Percentiles rank a stretch among this genome's conserved stretches.
phyloP scores from a whole-genome alignment of 805 yeast genomes.

The Blastobotrys muscicola region DNA sequence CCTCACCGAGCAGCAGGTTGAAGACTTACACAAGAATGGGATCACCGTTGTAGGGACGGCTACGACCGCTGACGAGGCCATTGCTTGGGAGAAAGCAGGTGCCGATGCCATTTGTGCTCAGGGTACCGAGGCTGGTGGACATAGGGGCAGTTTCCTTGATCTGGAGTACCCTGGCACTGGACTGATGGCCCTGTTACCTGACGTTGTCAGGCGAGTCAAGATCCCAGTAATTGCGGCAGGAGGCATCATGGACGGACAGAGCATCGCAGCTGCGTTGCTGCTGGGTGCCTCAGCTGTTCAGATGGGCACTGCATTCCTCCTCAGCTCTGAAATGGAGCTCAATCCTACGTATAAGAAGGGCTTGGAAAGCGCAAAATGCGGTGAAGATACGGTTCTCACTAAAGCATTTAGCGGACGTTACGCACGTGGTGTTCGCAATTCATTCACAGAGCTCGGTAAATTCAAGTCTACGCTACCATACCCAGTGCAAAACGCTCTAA shows the following conservation, averaged over 20 bases:
- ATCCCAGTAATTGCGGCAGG: slow-evolving; percentile 41
- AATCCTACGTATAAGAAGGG: no score
- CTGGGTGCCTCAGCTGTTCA: slow-evolving; percentile 46
- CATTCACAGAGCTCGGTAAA: no score
- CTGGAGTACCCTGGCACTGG: slow-evolving; percentile 25
- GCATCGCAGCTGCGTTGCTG: slow-evolving; percentile 26
- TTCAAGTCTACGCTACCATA: no score
- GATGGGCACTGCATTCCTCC: slow-evolving; percentile 44
- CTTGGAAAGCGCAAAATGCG: no score
- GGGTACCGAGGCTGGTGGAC: slow-evolving; percentile 61
- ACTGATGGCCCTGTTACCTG: slow-evolving; percentile 18
- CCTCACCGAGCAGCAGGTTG: slow-evolving; percentile 29
- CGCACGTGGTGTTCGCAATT: no score
- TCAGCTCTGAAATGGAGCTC: no score
- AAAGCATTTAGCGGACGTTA: no score
- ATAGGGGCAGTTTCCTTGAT: slow-evolving; percentile 41
- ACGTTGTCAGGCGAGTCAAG: slow-evolving; percentile 12
- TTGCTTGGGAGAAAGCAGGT: slow-evolving; percentile 19
- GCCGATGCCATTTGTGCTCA: slow-evolving; percentile 45
- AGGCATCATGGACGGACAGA: slow-evolving; percentile 35
- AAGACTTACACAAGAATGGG: slow-evolving; percentile 29
- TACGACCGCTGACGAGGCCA: slow-evolving; percentile 38
- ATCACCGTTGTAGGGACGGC: slow-evolving; percentile 39
- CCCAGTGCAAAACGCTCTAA: no score
- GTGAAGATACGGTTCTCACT: no score